Conservation (phyloP, 1,139 yeast genomes). For the Scheffersomyces illinoinensis region DNA sequence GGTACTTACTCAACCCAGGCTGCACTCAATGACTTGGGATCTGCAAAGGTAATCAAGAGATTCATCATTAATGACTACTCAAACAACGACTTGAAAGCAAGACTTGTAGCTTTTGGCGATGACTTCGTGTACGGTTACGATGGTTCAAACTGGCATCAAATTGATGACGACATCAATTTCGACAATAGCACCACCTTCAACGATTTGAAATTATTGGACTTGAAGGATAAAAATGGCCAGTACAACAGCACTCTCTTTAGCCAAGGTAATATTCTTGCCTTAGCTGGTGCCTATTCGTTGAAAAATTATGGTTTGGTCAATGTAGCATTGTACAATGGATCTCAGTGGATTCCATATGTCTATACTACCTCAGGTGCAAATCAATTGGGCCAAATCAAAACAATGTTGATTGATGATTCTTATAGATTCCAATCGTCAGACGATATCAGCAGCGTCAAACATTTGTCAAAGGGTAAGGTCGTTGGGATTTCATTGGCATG, state of each 20-base stretch:
- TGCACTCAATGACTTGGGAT: constrained; percentile 24
- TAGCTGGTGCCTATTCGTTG: constrained; percentile 62
- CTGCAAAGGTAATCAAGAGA: constrained; percentile 44
- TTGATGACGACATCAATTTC: constrained; percentile 38
- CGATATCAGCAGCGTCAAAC: constrained; percentile 25
- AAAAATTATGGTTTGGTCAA: constrained; percentile 59
- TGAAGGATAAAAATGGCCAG: constrained; percentile 26
- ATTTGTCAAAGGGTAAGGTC: constrained; percentile 63
- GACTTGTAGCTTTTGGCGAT: constrained; percentile 59
- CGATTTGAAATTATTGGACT: constrained; percentile 43
- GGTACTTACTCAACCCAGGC: constrained; percentile 22
- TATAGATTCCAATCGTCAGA: constrained; percentile 40
- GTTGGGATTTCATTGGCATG: constrained; percentile 87
- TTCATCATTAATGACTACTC: constrained; percentile 49
- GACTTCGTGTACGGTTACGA: constrained; percentile 51
- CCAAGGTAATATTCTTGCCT: constrained; percentile 48
- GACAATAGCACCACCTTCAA: constrained; percentile 29
- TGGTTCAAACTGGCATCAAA: constrained; percentile 46
- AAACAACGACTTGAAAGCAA: constrained; percentile 42
- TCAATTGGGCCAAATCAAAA: constrained; percentile 31
- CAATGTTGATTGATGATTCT: constrained; percentile 39
- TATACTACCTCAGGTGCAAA: constrained; percentile 22
- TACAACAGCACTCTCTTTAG: constrained; percentile 38
- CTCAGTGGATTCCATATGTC: constrained; percentile 71
- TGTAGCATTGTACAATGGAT: constrained; percentile 71